Base-by-base conservation (phyloP, 75 land plant species). In the Sequoia sempervirens region DNA sequence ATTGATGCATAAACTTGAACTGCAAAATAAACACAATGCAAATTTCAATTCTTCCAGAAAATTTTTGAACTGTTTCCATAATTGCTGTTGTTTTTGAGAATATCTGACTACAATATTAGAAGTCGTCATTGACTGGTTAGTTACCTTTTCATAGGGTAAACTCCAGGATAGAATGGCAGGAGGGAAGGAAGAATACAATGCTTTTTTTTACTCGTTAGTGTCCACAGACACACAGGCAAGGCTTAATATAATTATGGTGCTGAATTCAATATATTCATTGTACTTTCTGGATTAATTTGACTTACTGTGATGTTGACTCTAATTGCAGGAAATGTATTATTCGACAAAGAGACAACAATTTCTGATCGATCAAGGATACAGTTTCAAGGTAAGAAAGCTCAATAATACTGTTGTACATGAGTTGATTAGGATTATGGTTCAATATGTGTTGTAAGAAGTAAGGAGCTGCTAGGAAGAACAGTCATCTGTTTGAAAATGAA, bases 111-210 rank as follows among this genome's bases (percentile, higher is more conserved):
- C 45, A 40, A 75, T n/a, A 45, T 1, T 28, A 80, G 26, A 46
- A 43, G 0, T 2, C 18, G 9, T 81, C 28, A 43, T 53, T 81
- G 38, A 81, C 61, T 52, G 1, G 28, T 54, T 81, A 32, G 54
- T 18, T 32, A n/a, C 46, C 17, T 79, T 52, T 54, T 75, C 82
- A 66, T 89, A 96, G 97, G 99, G 99, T 81, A 86, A 85, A 80
- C 96, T 81, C 43, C 90, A 97, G 86, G 99, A 97, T 85, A 91
- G 99, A 72, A 86, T 94, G 95, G 92, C 95, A 54, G 99, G 99
- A 54, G 99, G 99, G 13, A 93, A 97, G 85, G 99, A 97, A 85
- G 99, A 97, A 84, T 97, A 96, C 86, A 97, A 97, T 92, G 99
- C 99, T 43, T 97, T 97, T 82, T 97, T 97, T 87, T 97, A 97